Conservation (phyloP, 148 eudicot species). For the Bassia scoparia region DNA sequence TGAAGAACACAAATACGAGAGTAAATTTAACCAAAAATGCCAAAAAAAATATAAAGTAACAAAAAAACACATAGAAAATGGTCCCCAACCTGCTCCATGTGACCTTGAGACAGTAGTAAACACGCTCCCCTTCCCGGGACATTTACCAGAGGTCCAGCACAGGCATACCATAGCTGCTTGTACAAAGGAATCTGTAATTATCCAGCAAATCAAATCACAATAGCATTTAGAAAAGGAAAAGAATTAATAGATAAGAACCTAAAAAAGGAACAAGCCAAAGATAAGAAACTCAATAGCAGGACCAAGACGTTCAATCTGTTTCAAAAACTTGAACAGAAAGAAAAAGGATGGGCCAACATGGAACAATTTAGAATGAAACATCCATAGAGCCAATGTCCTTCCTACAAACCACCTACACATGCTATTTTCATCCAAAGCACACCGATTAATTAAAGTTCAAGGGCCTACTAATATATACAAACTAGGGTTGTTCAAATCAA, state of each 20-base stretch:
- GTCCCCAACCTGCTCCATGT: constrained; percentile 84
- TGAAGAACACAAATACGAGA: background rate
- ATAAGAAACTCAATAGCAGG: constrained; percentile 6
- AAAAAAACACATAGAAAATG: background rate
- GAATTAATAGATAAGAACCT: background rate
- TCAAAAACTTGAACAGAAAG: background rate
- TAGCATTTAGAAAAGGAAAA: background rate
- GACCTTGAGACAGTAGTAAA: constrained; percentile 94
- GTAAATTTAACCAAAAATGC: background rate
- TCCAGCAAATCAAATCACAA: constrained; percentile 13
- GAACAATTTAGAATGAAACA: background rate
- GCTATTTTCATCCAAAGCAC: background rate
- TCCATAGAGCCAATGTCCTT: background rate
- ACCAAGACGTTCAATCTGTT: constrained; percentile 5
- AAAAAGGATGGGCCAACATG: background rate
- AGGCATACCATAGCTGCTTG: constrained; percentile 92
- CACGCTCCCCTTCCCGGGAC: constrained; percentile 75
- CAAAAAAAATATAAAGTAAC: background rate
- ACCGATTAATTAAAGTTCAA: background rate
- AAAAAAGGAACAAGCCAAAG: background rate
- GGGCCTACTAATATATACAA: too few species aligned
- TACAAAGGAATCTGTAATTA: constrained; percentile 51
- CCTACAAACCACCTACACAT: too few species aligned
- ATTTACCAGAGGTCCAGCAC: constrained; percentile 93
- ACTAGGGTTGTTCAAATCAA: too few species aligned